phyloP scores from a whole-genome alignment of 2,329 filamentous ascomycete species.

The Penicillium sclerotiorum region DNA sequence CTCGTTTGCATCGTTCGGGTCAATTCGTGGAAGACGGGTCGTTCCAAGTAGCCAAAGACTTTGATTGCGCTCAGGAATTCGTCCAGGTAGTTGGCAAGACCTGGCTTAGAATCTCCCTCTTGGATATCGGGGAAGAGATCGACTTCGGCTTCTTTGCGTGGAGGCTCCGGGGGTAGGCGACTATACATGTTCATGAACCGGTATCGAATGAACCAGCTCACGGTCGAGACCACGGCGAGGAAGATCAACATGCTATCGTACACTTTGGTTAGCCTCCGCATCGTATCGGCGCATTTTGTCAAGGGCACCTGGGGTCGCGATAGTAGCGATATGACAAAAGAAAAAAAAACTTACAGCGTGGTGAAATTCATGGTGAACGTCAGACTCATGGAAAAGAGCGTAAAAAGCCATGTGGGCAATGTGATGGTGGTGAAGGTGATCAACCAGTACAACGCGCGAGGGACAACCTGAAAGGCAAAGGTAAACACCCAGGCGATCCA shows the following conservation, averaged over 20 bases:
- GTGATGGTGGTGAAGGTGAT: slow-evolving; percentile 87
- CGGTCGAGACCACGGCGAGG: slow-evolving; percentile 74
- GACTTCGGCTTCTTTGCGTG: slow-evolving; percentile 92
- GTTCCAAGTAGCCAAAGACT: slow-evolving; percentile 95
- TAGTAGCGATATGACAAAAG: too few species aligned
- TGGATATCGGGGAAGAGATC: slow-evolving; percentile 93
- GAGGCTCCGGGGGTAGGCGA: slow-evolving; percentile 87
- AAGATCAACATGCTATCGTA: slow-evolving; percentile 70
- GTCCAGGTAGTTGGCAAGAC: slow-evolving; percentile 92
- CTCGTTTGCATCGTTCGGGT: slow-evolving; percentile 97
- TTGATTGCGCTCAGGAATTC: slow-evolving; percentile 99
- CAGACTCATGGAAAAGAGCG: slow-evolving; percentile 84
- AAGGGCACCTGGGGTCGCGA: too few species aligned
- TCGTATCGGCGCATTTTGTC: too few species aligned
- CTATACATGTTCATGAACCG: slow-evolving; percentile 97
- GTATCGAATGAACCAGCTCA: slow-evolving; percentile 93
- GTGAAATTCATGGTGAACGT: slow-evolving; percentile 99
- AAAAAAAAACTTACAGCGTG: slow-evolving; percentile 68
- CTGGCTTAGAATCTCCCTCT: slow-evolving; percentile 85
- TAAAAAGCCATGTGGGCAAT: slow-evolving; percentile 85
- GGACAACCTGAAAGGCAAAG: slow-evolving; percentile 56
- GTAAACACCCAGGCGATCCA: slow-evolving; percentile 54
- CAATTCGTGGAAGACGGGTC: slow-evolving; percentile 95
- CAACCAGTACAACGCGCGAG: slow-evolving; percentile 70
- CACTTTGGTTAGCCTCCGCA: too few species aligned